Evolutionary conservation across 768 basidiomycete species (phyloP), one percentile per base, ranked within the genome.

Genomic region (Naganishia friedmannii): DNA sequence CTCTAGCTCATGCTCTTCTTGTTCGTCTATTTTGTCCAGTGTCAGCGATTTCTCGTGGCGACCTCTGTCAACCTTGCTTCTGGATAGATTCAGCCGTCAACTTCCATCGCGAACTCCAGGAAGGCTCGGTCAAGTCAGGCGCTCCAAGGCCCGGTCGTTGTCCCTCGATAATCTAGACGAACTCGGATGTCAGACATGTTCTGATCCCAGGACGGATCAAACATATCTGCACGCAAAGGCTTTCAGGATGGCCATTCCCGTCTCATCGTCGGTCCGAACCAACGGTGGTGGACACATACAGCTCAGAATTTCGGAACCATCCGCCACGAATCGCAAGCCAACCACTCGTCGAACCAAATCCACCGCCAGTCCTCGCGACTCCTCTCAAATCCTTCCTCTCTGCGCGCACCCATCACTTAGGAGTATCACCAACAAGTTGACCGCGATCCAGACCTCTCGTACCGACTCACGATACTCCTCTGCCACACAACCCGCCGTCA

Each of bases 381-480:
- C 39, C 60, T 63, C 60, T 26, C 60, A 63, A 26, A 1, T 26
- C 15, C 32, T 63, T 15, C 39, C 60, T 21, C 60, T 63, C 26
- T 63, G 60, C 39, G 60, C 60, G 23, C 37, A 63, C 46, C 39
- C 60, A 26, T 63, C 60, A 29, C 39, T 63, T n/a, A 3, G 42
- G 23, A 29, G 32, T 15, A 63, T 63, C 39, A 63, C 60, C 1
- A 45, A 63, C 42, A 63, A 63, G 29, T 26, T 63, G n/a, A 63
- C 60, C 23, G 37, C 60, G 17, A 63, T 63, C 15, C 60, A 63
- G 29, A 37, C 42, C 12, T n/a, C 60, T 13, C 60, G 60, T 3
- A 63, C 60, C 1, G 60, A 63, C 8, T 46, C 60, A 2, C 60
- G 60, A 42, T 63, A 63, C 29, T 63, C 60, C 3, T 63, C 60